phyloP scores from a whole-genome alignment of 2,329 filamentous ascomycete genomes.

The Epicoccum nigrum region DNA sequence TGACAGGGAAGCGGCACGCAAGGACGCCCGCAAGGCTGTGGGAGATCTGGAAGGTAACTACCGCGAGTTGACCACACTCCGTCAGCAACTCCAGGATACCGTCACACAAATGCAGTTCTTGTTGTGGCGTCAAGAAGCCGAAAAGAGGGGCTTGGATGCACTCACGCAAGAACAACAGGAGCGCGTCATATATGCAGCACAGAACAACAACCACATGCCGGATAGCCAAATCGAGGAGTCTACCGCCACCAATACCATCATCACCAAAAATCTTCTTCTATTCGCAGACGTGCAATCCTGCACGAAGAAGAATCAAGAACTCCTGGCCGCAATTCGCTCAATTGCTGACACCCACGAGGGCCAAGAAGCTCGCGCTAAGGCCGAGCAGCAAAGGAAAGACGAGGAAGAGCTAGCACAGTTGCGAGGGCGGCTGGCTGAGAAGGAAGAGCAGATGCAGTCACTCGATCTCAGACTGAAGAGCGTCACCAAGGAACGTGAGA shows the following conservation, averaged over 20 bases:
- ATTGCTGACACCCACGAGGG: conserved; percentile 90
- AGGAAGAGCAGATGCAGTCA: conserved; percentile 82
- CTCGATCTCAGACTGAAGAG: conserved; percentile 86
- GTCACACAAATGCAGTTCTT: conserved; percentile 90
- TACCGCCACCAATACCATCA: conserved; percentile 85
- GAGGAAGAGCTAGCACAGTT: conserved; percentile 75
- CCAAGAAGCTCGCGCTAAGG: conserved; percentile 74
- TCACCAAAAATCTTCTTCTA: conserved; percentile 85
- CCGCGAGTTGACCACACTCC: conserved; percentile 76
- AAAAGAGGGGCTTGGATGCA: conserved; percentile 77
- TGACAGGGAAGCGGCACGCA: conserved; percentile 79
- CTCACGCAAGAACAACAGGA: conserved; percentile 74
- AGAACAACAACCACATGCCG: conserved; percentile 71
- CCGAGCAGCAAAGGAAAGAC: conserved; percentile 61
- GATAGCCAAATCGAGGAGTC: conserved; percentile 70
- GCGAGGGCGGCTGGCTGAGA: conserved; percentile 75
- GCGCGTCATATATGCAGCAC: conserved; percentile 74
- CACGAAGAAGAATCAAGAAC: conserved; percentile 84
- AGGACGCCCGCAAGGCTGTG: conserved; percentile 78
- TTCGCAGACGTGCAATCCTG: conserved; percentile 87
- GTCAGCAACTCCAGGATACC: conserved; percentile 85
- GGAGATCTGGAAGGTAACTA: conserved; percentile 67
- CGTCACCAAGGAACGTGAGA: conserved; percentile 94
- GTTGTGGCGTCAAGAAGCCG: conserved; percentile 82
- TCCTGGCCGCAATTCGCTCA: conserved; percentile 81